Evolutionary conservation across 75 land plant genomes (phyloP), one percentile per base, ranked within the genome.

Genomic region (Cryptomeria japonica): DNA sequence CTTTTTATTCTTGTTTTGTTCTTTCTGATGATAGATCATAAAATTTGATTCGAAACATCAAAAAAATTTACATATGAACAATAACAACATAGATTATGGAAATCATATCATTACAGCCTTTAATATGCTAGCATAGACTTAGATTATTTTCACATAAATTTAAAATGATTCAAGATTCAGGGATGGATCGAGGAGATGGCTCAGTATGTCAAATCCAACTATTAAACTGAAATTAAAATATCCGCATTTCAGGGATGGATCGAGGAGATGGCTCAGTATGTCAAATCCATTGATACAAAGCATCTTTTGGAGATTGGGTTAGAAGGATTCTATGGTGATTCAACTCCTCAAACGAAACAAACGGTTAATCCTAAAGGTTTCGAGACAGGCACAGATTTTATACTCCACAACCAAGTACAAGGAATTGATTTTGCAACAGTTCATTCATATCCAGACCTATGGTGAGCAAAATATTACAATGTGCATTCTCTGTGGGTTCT

Each of bases 121-220:
- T 51, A 51, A 51, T 51, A 11, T 51, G 53, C 13, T 13, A 51
- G 0, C 51, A 49, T 49, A 49, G 10, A 49, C 10, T 49, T 10
- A 49, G 51, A 9, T 10, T 0, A 11, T 49, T 49, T 9, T 49
- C 51, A 49, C 13, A 49, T 49, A 49, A 49, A 49, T 49, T 49
- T 9, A 11, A 10, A 46, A 39, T 39, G 41, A 1, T 39, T 2
- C 41, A 39, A 39, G 1, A n/a, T 51, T 0, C 14, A 96, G 97
- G 91, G 55, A 36, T 96, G 97, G 96, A 93, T 96, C 39, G 86
- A 88, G 82, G 97, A 96, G 87, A 96, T 96, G 97, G 93, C 95
- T 86, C 6, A 88, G 86, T 46, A 41, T 41, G 2, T 1, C 2
- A 47, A 7, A 10, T 47, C 49, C 49, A 47, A 47, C 49, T 7